Evolutionary conservation across 441 rosid species (phyloP).

Genomic region (Syzygium syzygioides): DNA sequence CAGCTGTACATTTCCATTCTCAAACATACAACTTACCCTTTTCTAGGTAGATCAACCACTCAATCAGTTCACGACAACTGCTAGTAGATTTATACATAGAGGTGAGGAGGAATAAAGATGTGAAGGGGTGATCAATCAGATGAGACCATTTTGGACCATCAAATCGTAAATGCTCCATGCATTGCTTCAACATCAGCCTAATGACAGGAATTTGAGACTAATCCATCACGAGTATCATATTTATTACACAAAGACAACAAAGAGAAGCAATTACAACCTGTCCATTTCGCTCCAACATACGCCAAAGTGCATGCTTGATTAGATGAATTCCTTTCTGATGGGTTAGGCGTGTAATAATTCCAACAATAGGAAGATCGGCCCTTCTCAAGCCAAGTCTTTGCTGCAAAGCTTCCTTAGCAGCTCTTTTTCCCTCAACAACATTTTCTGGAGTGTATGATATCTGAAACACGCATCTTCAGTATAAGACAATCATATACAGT

Average conservation of each 20-base stretch:
- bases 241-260: not conserved
- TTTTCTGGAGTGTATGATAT: slow-evolving; percentile 74
- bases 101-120: not conserved
- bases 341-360: slow-evolving; percentile 85
- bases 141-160: not conserved
- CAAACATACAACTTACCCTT: not conserved
- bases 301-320: slow-evolving; percentile 91
- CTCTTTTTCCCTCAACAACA: slow-evolving; percentile 85
- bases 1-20: not conserved
- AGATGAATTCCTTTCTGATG: slow-evolving; percentile 98
- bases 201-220: not conserved
- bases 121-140: not conserved
- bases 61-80: not conserved
- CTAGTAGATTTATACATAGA: not conserved
- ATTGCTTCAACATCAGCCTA: not conserved
- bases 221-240: not conserved
- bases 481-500: not conserved
- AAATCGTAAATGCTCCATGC: not conserved
- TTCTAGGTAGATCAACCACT: not conserved
- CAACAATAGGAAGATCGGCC: slow-evolving; percentile 74
- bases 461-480: slow-evolving; percentile 26
- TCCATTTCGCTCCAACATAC: slow-evolving; percentile 74
- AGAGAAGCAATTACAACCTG: slow-evolving; percentile 41
- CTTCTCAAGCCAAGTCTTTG: slow-evolving; percentile 60
- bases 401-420: slow-evolving; percentile 87